phyloP scores from a whole-genome alignment of 495 filamentous ascomycete genomes.

The Talaromyces wortmannii region DNA sequence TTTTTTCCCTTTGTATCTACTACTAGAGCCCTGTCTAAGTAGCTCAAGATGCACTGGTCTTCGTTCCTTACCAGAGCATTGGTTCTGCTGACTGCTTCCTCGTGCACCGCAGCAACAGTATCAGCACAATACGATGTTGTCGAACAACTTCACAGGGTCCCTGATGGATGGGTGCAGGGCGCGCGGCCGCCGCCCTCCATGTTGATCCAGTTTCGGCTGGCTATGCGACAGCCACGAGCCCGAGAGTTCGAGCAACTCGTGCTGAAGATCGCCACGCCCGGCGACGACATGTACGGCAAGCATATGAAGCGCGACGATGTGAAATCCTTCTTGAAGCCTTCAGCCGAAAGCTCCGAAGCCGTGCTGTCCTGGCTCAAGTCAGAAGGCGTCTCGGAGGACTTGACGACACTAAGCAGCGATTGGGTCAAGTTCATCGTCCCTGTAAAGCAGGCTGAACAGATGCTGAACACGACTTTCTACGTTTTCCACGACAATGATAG shows the following conservation, averaged over 20 bases:
- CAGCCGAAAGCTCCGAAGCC: conserved; percentile 24
- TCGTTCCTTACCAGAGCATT: not conserved
- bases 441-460: conserved; percentile 40
- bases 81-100: not conserved
- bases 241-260: conserved; percentile 52
- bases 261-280: conserved; percentile 56
- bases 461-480: conserved; percentile 50
- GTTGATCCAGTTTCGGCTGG: conserved; percentile 45
- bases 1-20: not conserved
- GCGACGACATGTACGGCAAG: conserved; percentile 52
- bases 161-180: conserved; percentile 40
- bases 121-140: conserved; percentile 24
- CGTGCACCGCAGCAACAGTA: not conserved
- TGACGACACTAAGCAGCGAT: conserved; percentile 42
- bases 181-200: conserved; percentile 23
- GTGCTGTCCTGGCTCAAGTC: conserved; percentile 46
- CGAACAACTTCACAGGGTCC: conserved; percentile 34
- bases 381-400: conserved; percentile 28
- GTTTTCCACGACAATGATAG: conserved; percentile 35
- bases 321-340: conserved; percentile 41
- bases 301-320: conserved; percentile 56
- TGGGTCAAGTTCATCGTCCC: conserved; percentile 50
- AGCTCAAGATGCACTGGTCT: not conserved
- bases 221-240: conserved; percentile 43
- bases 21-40: not conserved